Base-by-base conservation (phyloP, 371 early-diverging fungal genomes). In the Saksenaea oblongispora region DNA sequence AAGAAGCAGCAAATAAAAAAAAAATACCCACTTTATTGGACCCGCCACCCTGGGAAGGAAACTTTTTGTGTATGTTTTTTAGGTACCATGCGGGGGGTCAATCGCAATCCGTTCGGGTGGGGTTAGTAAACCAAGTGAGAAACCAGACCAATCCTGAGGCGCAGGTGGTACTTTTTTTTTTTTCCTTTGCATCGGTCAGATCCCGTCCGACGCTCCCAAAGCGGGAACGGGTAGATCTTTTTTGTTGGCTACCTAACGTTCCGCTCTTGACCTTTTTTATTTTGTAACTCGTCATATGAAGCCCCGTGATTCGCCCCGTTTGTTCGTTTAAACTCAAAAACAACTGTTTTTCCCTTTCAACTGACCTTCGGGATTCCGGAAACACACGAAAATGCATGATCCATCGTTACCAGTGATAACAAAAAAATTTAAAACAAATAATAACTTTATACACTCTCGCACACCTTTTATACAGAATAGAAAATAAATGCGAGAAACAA, bases 1-100 rank as follows among this genome's bases (percentile, higher is more conserved):
- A 18, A 34, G 31, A 55, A 28, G 18, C 9, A 44, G 28, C 56
- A 63, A 42, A 26, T 24, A 24, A 37, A 54, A 42, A 58, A 58
- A 36, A 24, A 13, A 17, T n/a, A 39, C 5, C 39, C 26, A 18
- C 22, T 47, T 47, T 47, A 14, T 39, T 39, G 39, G 3, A 39
- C n/a, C 15, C 39, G 39, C n/a, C 15, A n/a, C n/a, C 39, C 39
- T n/a, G 39, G 51, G 17, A 22, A 18, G 51, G 51, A 17, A 22
- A 18, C 44, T 42, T 14, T n/a, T 14, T 17, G 18, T 18, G 44
- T 44, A n/a, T 44, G 14, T 42, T 44, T 44, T 44, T 44, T 11
- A 44, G 51, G 51, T 47, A 47, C 51, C 51, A 47, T 47, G 51
- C 51, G 51, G 51, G 51, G 51, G 51, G 51, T 39, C 39, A 39